Conservation (phyloP, 2,329 filamentous ascomycete genomes). For the Calonectria naviculata region DNA sequence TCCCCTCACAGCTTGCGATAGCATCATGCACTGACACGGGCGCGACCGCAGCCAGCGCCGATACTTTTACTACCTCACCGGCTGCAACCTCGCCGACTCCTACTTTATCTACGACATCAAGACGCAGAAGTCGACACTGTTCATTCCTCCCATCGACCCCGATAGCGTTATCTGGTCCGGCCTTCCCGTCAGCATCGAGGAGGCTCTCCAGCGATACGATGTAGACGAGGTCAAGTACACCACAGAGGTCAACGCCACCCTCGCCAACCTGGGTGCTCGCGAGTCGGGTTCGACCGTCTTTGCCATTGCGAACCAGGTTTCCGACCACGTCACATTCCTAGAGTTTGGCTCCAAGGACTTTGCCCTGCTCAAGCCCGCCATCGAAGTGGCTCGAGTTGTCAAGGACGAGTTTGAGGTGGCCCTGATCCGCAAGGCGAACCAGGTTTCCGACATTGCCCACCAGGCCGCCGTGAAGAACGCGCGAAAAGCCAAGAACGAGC, state of each 20-base stretch:
- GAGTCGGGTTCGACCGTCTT: slow-evolving; percentile 66
- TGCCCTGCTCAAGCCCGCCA: slow-evolving; percentile 66
- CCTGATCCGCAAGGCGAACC: slow-evolving; percentile 78
- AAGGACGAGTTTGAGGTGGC: slow-evolving; percentile 83
- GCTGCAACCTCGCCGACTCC: slow-evolving; percentile 83
- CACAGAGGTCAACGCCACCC: slow-evolving; percentile 79
- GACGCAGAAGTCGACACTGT: slow-evolving; percentile 80
- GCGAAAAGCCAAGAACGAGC: slow-evolving; percentile 77
- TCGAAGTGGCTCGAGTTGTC: slow-evolving; percentile 75
- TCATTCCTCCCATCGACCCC: slow-evolving; percentile 90
- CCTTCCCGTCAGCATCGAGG: slow-evolving; percentile 79
- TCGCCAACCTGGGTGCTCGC: slow-evolving; percentile 63
- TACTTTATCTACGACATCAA: slow-evolving; percentile 84
- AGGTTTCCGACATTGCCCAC: slow-evolving; percentile 76
- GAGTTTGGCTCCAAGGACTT: slow-evolving; percentile 75
- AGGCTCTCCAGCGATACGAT: slow-evolving; percentile 83
- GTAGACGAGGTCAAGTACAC: slow-evolving; percentile 82
- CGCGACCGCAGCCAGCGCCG: slow-evolving; percentile 77
- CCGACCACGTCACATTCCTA: slow-evolving; percentile 76
- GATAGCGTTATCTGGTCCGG: slow-evolving; percentile 95
- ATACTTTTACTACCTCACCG: slow-evolving; percentile 95
- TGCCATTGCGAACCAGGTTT: slow-evolving; percentile 83
- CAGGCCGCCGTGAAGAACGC: slow-evolving; percentile 70
- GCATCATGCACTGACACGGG: slow-evolving; percentile 5
- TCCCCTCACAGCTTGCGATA: not conserved